These are phyloP conservation scores for Exsudoporus frostii DNA, from an alignment of 768 basidiomycete species.

Conservation along the genomic window DNA sequence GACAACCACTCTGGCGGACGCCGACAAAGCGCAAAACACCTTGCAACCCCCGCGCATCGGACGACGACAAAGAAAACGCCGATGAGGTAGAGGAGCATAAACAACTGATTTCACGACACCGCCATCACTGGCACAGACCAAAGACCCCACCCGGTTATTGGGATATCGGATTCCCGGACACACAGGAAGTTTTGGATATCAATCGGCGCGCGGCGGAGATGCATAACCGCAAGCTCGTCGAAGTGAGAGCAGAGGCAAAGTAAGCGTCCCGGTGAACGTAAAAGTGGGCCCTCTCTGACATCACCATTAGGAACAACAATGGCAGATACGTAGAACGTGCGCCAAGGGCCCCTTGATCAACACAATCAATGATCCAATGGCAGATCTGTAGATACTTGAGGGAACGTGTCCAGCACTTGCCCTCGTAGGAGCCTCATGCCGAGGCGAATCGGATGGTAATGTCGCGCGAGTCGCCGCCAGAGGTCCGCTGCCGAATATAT, in stretches of 20 bases:
- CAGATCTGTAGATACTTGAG: constrained; percentile 19
- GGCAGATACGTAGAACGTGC: constrained; percentile 29
- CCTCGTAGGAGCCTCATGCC: constrained; percentile 48
- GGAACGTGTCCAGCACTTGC: constrained; percentile 48
- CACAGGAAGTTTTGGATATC: constrained; percentile 75
- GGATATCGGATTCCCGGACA: constrained; percentile 86
- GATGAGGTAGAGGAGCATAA: constrained; percentile 51
- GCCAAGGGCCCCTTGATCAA: constrained; percentile 12
- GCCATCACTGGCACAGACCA: constrained; percentile 65
- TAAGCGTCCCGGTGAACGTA: constrained; percentile 30
- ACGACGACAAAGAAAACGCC: constrained; percentile 29
- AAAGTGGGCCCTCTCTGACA: background rate
- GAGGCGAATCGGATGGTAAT: constrained; percentile 59
- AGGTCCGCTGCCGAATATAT: constrained; percentile 40
- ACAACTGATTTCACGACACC: constrained; percentile 68
- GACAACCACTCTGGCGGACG: constrained; percentile 74
- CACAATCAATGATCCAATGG: constrained; percentile 3
- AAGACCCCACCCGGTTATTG: constrained; percentile 86
- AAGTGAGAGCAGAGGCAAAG: constrained; percentile 58
- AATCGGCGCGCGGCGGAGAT: constrained; percentile 72
- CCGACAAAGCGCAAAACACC: constrained; percentile 38
- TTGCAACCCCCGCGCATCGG: background rate
- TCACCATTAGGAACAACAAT: constrained; percentile 13
- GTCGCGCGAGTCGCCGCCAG: constrained; percentile 46
- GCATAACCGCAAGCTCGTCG: constrained; percentile 59